These are phyloP conservation scores for Elsinoe ampelina DNA, from an alignment of 2,329 filamentous ascomycete genomes.

Conservation along the genomic window DNA sequence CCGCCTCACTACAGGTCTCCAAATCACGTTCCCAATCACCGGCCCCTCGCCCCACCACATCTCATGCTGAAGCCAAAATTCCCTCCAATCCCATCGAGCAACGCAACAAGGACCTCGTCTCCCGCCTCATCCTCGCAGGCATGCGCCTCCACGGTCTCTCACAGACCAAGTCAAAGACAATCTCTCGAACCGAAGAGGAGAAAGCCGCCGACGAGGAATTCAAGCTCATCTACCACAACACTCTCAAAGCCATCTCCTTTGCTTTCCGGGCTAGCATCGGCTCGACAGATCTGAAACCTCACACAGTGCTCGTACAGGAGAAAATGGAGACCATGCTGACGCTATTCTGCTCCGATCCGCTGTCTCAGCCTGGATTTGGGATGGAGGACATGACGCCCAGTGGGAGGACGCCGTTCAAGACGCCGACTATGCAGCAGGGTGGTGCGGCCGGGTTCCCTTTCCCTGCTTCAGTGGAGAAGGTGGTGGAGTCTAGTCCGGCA, in stretches of 20 bases:
- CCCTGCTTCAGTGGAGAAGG: background rate
- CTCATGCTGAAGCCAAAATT: background rate
- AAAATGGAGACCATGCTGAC: slow-evolving; percentile 38
- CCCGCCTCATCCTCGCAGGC: slow-evolving; percentile 43
- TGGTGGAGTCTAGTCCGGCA: background rate
- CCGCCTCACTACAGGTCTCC: slow-evolving; percentile 23
- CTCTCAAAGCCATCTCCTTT: slow-evolving; percentile 41
- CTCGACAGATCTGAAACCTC: slow-evolving; percentile 28
- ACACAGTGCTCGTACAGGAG: slow-evolving; percentile 37
- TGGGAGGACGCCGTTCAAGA: slow-evolving; percentile 6
- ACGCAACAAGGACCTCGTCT: slow-evolving; percentile 42
- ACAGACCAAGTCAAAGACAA: slow-evolving; percentile 26
- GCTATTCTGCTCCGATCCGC: slow-evolving; percentile 39
- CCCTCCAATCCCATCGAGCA: slow-evolving; percentile 10
- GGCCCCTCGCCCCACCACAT: slow-evolving; percentile 14
- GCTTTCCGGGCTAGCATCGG: slow-evolving; percentile 37
- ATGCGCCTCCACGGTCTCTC: slow-evolving; percentile 44
- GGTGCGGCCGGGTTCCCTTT: background rate
- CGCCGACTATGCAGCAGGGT: background rate
- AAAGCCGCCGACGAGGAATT: slow-evolving; percentile 40
- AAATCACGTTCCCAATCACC: slow-evolving; percentile 21
- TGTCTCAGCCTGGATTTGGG: slow-evolving; percentile 6
- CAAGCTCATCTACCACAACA: slow-evolving; percentile 45
- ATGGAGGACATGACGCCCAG: background rate
- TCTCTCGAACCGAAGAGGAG: slow-evolving; percentile 15